Base-by-base conservation (phyloP, 2,329 filamentous ascomycete species). In the Cryphonectria carpinicola region DNA sequence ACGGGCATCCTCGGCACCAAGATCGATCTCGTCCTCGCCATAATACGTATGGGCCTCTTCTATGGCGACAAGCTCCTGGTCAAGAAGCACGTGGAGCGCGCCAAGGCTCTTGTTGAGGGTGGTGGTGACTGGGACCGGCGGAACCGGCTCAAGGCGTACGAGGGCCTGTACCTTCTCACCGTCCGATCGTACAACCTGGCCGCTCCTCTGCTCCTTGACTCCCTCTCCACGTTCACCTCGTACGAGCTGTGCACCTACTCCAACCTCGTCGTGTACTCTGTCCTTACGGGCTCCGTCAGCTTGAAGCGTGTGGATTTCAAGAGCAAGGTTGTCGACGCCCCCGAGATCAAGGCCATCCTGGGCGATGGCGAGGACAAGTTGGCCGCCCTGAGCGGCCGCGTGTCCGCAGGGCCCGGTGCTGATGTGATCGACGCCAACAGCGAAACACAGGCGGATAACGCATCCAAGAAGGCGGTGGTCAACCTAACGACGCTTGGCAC, bases 161-260 rank as follows among this genome's bases (percentile, higher is more conserved):
- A 97, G 80, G 96, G 96, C 73, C 87, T 99, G 69, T 92, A 98
- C 80, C 89, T 97, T 70, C 90, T 99, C 75, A 98, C 95, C 35
- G 89, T 96, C 75, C 94, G 96, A 76, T 95, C 94, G 73, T 94
- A 98, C 86, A 93, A 91, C 81, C 86, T 93, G 71, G 95, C 94
- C 56, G 96, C 96, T 1, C 95, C 96, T 56, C 89, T 98, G 14
- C 91, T 99, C 66, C 93, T 99, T 78, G 96, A 99, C 86, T 97
- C 94, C 79, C 87, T 99, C 75, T 98, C 95, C 39, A 99, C 96
- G 32, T 99, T 99, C 82, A 99, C 96, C 73, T 98, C 94, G 81
- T 98, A 98, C 84, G 96, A 99, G 82, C 90, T 99, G 65, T 99
- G 96, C 90, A 95, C 92, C 75, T 99, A 99, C 85, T 97, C 94